Percentiles rank a stretch among this genome's conserved stretches.
phyloP scores from a whole-genome alignment of 305 asterid species.

The Fraxinus greggii region DNA sequence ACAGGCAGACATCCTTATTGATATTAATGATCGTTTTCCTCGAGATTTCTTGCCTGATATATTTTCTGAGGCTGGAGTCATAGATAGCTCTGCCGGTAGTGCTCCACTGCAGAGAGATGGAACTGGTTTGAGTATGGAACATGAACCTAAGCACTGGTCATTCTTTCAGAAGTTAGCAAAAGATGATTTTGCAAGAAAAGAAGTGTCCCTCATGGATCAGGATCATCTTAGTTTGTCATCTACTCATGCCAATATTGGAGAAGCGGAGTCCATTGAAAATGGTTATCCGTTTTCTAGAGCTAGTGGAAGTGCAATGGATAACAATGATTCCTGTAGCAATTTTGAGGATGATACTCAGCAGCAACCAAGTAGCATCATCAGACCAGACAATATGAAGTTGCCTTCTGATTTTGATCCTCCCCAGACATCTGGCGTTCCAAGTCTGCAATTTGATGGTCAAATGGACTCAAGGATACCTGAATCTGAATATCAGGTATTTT shows the following conservation, averaged over 20 bases:
- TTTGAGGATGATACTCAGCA: conserved; percentile 42
- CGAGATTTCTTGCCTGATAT: conserved; percentile 72
- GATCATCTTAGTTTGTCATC: conserved; percentile 64
- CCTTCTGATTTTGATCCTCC: conserved; percentile 58
- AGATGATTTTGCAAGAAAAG: conserved; percentile 56
- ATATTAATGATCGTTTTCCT: conserved; percentile 81
- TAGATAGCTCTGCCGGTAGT: conserved; percentile 41
- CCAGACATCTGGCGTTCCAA: conserved; percentile 43
- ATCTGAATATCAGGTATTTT: conserved; percentile 53
- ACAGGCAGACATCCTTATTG: conserved; percentile 68
- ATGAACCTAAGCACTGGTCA: conserved; percentile 79
- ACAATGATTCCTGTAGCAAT: conserved; percentile 37
- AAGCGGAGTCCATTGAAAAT: conserved; percentile 40
- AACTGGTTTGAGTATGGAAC: conserved; percentile 72
- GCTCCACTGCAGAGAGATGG: conserved; percentile 45
- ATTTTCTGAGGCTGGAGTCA: conserved; percentile 54
- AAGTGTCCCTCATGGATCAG: conserved; percentile 84
- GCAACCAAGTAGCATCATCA: conserved; percentile 36
- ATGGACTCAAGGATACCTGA: conserved; percentile 42
- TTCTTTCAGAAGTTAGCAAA: conserved; percentile 70
- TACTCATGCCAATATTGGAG: conserved; percentile 47
- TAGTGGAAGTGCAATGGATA: conserved; percentile 38
- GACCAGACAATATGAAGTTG: conserved; percentile 46
- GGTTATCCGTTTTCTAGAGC: conserved; percentile 45
- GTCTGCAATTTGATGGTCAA: conserved; percentile 40